phyloP scores from a whole-genome alignment of 345 rosid species.

The Combretum micranthum region DNA sequence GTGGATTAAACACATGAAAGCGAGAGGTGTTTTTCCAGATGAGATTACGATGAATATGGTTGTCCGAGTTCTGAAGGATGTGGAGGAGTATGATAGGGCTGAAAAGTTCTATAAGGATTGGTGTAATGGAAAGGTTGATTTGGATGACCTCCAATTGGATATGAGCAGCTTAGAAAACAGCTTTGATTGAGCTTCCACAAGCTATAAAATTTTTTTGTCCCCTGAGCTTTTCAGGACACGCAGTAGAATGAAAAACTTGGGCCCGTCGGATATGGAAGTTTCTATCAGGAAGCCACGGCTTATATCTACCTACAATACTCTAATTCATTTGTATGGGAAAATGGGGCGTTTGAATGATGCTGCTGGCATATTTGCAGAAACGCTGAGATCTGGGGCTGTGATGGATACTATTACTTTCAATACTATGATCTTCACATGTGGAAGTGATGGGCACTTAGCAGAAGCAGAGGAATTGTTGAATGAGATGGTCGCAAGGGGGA shows the following conservation, averaged over 20 bases:
- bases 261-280: constrained; percentile 19
- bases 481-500: constrained; percentile 68
- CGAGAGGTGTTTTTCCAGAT: constrained; percentile 66
- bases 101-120: constrained; percentile 71
- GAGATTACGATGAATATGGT: constrained; percentile 80
- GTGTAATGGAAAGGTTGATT: constrained; percentile 54
- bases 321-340: constrained; percentile 90
- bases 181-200: constrained; percentile 36
- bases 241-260: constrained; percentile 39
- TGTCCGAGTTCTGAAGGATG: constrained; percentile 69
- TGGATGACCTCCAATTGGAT: constrained; percentile 69
- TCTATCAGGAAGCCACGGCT: constrained; percentile 46
- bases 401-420: constrained; percentile 78
- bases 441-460: constrained; percentile 55
- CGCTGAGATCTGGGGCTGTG: constrained; percentile 66
- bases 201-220: constrained; percentile 68
- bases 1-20: constrained; percentile 87
- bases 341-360: constrained; percentile 82
- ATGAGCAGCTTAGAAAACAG: constrained; percentile 26
- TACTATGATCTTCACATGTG: constrained; percentile 84
- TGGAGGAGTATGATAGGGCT: constrained; percentile 58
- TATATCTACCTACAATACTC: constrained; percentile 68
- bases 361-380: constrained; percentile 64
- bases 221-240: constrained; percentile 76
- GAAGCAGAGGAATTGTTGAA: constrained; percentile 76